phyloP scores from a whole-genome alignment of 1,139 yeast genomes.

The Taphrina sp. region DNA sequence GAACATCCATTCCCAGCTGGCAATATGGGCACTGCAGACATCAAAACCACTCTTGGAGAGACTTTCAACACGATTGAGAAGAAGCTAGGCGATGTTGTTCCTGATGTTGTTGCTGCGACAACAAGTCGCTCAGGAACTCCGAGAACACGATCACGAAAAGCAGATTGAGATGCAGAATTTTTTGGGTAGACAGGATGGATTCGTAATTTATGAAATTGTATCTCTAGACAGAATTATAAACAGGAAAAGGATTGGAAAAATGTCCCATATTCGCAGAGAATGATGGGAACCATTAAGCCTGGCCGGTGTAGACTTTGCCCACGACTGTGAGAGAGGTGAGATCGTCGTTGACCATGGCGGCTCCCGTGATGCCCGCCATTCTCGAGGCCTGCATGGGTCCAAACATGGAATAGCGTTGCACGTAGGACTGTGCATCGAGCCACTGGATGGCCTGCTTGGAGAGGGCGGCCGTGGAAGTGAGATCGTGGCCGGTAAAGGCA shows the following conservation, averaged over 20 bases:
- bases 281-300: not conserved
- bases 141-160: conserved; percentile 16
- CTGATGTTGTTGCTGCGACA: not conserved
- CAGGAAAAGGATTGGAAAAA: too few species aligned
- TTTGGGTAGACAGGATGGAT: not conserved
- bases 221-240: too few species aligned
- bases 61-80: too few species aligned
- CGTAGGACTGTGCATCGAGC: conserved; percentile 30
- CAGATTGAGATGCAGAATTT: not conserved
- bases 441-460: conserved; percentile 19
- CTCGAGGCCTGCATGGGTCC: conserved; percentile 29
- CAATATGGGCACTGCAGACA: conserved; percentile 17
- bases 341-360: conserved; percentile 21
- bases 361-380: conserved; percentile 25
- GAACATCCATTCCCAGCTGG: conserved; percentile 28
- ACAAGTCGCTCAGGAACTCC: conserved; percentile 3
- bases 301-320: conserved; percentile 21
- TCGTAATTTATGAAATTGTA: too few species aligned
- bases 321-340: conserved; percentile 7
- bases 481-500: conserved; percentile 23
- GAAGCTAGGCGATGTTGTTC: not conserved
- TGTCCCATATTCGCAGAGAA: too few species aligned
- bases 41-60: too few species aligned
- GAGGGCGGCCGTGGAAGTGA: conserved; percentile 2
- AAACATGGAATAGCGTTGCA: conserved; percentile 31